phyloP scores from a whole-genome alignment of 2,329 filamentous ascomycete genomes.

The Metarhizium robertsii region DNA sequence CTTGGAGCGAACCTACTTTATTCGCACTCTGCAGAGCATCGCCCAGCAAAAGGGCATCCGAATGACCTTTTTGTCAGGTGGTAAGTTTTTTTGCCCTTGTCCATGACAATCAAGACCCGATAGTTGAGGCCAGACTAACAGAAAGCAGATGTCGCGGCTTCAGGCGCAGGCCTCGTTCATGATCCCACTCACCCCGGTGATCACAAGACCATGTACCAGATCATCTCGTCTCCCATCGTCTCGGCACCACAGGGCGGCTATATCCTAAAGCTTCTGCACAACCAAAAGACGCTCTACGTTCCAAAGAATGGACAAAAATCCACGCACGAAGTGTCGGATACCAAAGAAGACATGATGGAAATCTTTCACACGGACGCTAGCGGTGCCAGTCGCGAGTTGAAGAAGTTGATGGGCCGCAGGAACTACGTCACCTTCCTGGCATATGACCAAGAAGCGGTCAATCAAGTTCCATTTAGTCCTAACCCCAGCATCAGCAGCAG shows the following conservation, averaged over 20 bases:
- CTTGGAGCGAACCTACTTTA: conserved; percentile 90
- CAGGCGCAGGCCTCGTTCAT: conserved; percentile 87
- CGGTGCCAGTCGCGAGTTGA: conserved; percentile 72
- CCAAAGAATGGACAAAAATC: conserved; percentile 77
- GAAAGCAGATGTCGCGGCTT: conserved; percentile 66
- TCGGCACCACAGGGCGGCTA: conserved; percentile 79
- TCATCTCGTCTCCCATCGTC: conserved; percentile 88
- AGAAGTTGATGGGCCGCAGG: conserved; percentile 84
- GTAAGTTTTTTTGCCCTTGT: conserved; percentile 29
- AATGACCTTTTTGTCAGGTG: conserved; percentile 94
- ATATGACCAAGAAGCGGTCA: conserved; percentile 70
- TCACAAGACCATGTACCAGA: conserved; percentile 99
- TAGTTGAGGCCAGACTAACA: not conserved
- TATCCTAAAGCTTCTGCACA: conserved; percentile 90
- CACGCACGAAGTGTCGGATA: conserved; percentile 70
- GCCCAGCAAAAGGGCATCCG: conserved; percentile 89
- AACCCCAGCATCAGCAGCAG: conserved; percentile 25
- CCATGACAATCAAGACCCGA: not conserved
- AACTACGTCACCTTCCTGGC: conserved; percentile 94
- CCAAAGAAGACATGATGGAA: conserved; percentile 99
- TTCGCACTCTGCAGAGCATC: conserved; percentile 91
- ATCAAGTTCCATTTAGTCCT: conserved; percentile 27
- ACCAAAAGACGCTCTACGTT: conserved; percentile 84
- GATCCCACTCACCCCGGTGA: conserved; percentile 85
- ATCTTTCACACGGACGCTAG: conserved; percentile 93